phyloP scores from a whole-genome alignment of 2,329 filamentous ascomycete species.

The Madurella fahalii region DNA sequence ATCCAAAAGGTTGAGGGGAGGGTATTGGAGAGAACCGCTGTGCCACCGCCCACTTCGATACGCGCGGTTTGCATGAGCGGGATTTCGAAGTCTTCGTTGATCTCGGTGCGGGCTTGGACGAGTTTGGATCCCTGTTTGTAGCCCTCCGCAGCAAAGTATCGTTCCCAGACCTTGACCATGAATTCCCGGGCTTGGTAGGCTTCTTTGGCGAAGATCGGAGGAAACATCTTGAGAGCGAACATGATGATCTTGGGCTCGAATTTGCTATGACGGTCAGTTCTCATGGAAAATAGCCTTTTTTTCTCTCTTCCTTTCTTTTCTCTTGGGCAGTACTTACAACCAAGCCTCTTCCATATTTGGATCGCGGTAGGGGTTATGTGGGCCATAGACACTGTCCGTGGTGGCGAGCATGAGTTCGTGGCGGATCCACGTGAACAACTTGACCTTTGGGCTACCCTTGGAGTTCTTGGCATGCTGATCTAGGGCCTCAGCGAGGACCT shows the following conservation, averaged over 20 bases:
- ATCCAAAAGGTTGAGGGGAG: conserved; percentile 37
- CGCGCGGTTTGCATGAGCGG: no score
- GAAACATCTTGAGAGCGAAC: conserved; percentile 16
- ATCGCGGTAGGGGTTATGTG: conserved; percentile 18
- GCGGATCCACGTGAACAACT: conserved; percentile 14
- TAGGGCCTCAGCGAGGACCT: conserved; percentile 9
- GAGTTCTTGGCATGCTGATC: background rate
- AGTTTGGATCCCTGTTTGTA: conserved; percentile 5
- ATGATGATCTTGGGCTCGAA: background rate
- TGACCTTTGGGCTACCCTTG: background rate
- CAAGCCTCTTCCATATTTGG: conserved; percentile 3
- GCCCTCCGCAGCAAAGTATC: background rate
- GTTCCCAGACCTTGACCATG: background rate
- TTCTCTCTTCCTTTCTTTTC: no score
- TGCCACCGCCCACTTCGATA: no score
- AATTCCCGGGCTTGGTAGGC: conserved; percentile 1
- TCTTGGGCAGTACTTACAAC: conserved; percentile 7
- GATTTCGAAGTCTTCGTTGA: conserved; percentile 29
- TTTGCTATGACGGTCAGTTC: no score
- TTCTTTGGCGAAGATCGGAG: conserved; percentile 3
- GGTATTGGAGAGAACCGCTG: conserved; percentile 36
- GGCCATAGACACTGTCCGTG: conserved; percentile 20
- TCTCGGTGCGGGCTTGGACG: conserved; percentile 33
- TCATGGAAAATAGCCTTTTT: no score
- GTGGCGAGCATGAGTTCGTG: conserved; percentile 17